Evolutionary conservation across 2,329 filamentous ascomycete species (phyloP), one percentile per base, ranked within the genome.

Genomic region (Phyllachora maydis): DNA sequence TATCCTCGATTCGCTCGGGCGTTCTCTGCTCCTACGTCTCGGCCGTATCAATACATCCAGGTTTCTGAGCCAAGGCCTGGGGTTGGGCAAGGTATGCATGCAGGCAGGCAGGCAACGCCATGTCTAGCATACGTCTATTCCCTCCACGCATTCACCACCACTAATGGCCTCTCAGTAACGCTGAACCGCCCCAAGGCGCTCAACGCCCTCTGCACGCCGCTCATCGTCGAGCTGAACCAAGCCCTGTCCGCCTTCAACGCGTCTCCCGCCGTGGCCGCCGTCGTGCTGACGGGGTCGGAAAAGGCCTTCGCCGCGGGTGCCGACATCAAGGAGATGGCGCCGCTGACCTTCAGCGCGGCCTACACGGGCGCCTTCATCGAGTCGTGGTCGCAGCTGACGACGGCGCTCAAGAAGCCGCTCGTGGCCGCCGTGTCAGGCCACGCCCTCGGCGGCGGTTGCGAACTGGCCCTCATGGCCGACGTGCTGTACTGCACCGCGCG

Each of bases 291-390:
- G 1, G 88, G 88, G 26, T 90, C 75, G 21, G 60, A 81, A 34
- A 81, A 74, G 49, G 83, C 85, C 19, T 98, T 93, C 43, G 85
- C 85, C 15, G 85, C 88, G 21, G 88, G 88, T 24, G 88, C 88
- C 30, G 88, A 98, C 50, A 98, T 98, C 57, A 95, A 95, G 52
- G 88, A 98, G 52, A 98, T 98, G 88, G 77, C 81, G 15, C 72
- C 81, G 30, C 67, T 93, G 18, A 83, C 73, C 26, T 98, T 98
- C 52, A 66, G 77, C 32, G 58, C 73, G 33, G 85, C 88, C 18
- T 95, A 93, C 55, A 76, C 68, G 22, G 68, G 58, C 35, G 79
- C 90, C 43, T 98, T 98, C 49, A 95, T 98, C 49, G 82, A 92
- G 45, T 70, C 70, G 7, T 98, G 88, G 88, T 92, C 82, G 5